phyloP scores from a whole-genome alignment of 2,329 filamentous ascomycete genomes.

The Ustilaginoidea virens region DNA sequence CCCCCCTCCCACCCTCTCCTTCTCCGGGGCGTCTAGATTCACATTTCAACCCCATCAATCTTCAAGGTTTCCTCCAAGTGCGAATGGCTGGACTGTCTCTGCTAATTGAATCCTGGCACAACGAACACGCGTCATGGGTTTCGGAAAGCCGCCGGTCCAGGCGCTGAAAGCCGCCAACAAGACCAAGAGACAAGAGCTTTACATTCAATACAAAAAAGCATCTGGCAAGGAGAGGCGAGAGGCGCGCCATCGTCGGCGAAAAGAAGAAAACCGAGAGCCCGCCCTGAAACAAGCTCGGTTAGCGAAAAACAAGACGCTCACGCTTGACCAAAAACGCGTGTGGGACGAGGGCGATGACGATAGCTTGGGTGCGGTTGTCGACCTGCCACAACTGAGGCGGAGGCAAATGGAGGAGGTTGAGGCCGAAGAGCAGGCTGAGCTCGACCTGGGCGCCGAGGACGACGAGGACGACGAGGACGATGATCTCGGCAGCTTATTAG shows the following conservation, averaged over 20 bases:
- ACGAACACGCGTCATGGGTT: constrained; percentile 20
- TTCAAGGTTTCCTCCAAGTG: too few species aligned
- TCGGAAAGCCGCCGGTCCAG: constrained; percentile 17
- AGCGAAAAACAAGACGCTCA: constrained; percentile 62
- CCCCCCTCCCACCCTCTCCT: constrained; percentile 6
- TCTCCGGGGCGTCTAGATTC: too few species aligned
- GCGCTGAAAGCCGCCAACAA: constrained; percentile 54
- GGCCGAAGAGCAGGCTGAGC: constrained; percentile 34
- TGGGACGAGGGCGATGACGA: constrained; percentile 69
- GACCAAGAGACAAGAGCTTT: constrained; percentile 59
- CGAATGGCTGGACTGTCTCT: too few species aligned
- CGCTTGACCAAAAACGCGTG: constrained; percentile 73
- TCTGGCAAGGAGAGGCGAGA: constrained; percentile 62
- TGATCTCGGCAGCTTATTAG: constrained; percentile 69
- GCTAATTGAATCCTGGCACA: neutral
- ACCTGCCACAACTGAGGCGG: constrained; percentile 43
- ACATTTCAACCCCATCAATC: too few species aligned
- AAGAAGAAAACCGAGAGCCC: constrained; percentile 75
- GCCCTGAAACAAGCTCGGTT: constrained; percentile 57
- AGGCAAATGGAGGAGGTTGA: constrained; percentile 37
- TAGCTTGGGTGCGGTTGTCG: constrained; percentile 37
- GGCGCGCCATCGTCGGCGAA: constrained; percentile 61
- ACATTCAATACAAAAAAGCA: constrained; percentile 65
- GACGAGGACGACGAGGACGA: constrained; percentile 36
- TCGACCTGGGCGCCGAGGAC: constrained; percentile 35